Evolutionary conservation across 768 basidiomycete genomes (phyloP), one percentile per base, ranked within the genome.

Genomic region (Tephrocybe rancida): DNA sequence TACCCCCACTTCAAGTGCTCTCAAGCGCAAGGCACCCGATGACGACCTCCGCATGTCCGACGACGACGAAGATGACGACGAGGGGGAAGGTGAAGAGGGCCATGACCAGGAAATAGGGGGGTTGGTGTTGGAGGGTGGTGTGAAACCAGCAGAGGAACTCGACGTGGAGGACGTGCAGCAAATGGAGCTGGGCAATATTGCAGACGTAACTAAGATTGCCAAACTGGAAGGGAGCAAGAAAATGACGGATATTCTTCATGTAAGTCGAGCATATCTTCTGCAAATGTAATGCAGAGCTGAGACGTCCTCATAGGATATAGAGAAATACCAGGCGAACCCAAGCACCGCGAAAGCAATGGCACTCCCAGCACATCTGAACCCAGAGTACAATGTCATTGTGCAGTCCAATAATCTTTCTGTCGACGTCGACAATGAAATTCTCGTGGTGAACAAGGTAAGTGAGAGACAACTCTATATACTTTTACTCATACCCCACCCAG

Each of bases 371-470:
- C 90, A 93, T 66, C 79, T 94, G 56, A 95, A 96, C 66, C 92
- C 94, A 1, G 97, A 99, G 70, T 99, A 99, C 74, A 85, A 88
- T 57, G 78, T 98, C 56, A 98, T 98, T 63, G 97, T 99, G 4
- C 87, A 94, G 61, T 93, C 97, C 22, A 99, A 99, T 76, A 99
- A 99, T 70, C 76, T 98, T 53, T 93, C 95, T 1, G 97, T 99
- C 38, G 97, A 99, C 63, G 87, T 98, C 5, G 97, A 99, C 72
- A 99, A 99, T 62, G 97, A 99, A 70, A 92, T 98, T 50, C 78
- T 99, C 30, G 80, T 99, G 27, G 95, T 99, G 0, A 93, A 99
- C 75, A 99, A 99, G 80, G 94, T 82, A 61, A 58, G 41, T 37
- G 21, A 41, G 7, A 19, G 21, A 5, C 9, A 27, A 27, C 13